Evolutionary conservation across 2,329 filamentous ascomycete species (phyloP), one percentile per base, ranked within the genome.

Genomic region (Exophiala bonariae): DNA sequence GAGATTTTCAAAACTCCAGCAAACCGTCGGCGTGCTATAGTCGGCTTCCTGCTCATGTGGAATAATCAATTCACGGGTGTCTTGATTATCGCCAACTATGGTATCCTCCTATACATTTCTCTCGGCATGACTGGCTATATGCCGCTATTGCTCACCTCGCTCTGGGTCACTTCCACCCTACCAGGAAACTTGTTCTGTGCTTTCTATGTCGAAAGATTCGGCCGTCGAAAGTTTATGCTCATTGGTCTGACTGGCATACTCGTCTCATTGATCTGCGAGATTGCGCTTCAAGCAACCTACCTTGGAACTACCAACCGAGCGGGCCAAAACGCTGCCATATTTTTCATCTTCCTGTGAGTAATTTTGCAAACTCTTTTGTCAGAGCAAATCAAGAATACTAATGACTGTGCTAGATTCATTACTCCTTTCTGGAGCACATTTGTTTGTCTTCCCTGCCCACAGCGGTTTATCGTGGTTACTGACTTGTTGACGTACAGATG

Each of bases 161-260:
- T 72, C 14, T 75, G 70, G 69, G 60, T 72, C 18, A 72, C 69
- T 9, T 66, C 66, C 16, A 65, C 67, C 1, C 59, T 71, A 38
- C 57, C 64, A 11, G 67, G 65, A 23, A 73, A 72, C 47, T 63
- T 67, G 45, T 70, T 65, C 56, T 72, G 67, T 14, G 66, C 66
- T 0, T 61, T 72, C 23, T 70, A 64, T 44, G 58, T 72, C 30
- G 68, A 71, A 42, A 57, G 59, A 2, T 61, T 63, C 34, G 69
- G 67, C n/a, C 63, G 71, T 9, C 63, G 71, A 4, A 60, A 58
- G 4, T 71, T 73, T 64, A 66, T 71, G 41, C 66, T 73, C 2
- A 68, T 64, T 19, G 70, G 72, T 2, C 63, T 71, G n/a, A 55
- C 60, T 13, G 71, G 71, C 6, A 65, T 68, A 17, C 54, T 70